A percentile compares a stretch with the other conserved stretches of the same genome.
phyloP scores from a whole-genome alignment of 2,329 filamentous ascomycete species.

The Trichoderma asperellum region DNA sequence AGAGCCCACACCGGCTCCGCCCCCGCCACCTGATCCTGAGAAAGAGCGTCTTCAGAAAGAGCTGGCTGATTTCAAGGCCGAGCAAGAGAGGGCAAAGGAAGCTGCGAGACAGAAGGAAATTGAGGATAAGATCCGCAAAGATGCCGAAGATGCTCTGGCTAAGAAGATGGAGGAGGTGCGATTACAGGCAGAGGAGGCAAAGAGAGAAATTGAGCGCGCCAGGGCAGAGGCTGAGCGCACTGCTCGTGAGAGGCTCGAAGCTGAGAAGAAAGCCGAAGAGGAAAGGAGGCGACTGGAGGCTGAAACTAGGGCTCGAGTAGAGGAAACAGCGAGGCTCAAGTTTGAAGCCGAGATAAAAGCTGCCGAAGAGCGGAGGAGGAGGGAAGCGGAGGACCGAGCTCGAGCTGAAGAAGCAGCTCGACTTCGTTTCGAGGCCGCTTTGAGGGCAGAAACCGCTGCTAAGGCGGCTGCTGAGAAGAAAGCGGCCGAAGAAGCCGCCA shows the following conservation, averaged over 20 bases:
- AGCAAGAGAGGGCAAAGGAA: slow-evolving; percentile 51
- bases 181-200: slow-evolving; percentile 51
- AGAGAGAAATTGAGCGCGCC: slow-evolving; percentile 53
- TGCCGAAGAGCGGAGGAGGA: slow-evolving; percentile 49
- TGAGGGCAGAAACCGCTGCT: slow-evolving; percentile 47
- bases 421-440: slow-evolving; percentile 47
- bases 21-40: slow-evolving; percentile 54
- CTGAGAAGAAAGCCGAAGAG: slow-evolving; percentile 50
- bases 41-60: slow-evolving; percentile 65
- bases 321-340: slow-evolving; percentile 44
- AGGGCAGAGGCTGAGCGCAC: slow-evolving; percentile 51
- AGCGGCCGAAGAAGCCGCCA: slow-evolving; percentile 43
- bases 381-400: slow-evolving; percentile 45
- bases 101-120: slow-evolving; percentile 50
- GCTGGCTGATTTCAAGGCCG: slow-evolving; percentile 55
- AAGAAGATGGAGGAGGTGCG: slow-evolving; percentile 48
- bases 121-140: slow-evolving; percentile 51
- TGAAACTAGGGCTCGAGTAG: slow-evolving; percentile 43
- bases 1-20: slow-evolving; percentile 40
- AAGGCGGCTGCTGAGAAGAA: slow-evolving; percentile 48
- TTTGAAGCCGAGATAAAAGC: slow-evolving; percentile 48
- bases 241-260: slow-evolving; percentile 51
- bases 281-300: slow-evolving; percentile 47
- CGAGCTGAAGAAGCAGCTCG: slow-evolving; percentile 55
- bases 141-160: slow-evolving; percentile 51